A percentile compares a stretch with the other conserved stretches of the same genome.
These are phyloP conservation scores for Leucogyrophana mollusca DNA, from an alignment of 768 basidiomycete species.

Conservation along the genomic window DNA sequence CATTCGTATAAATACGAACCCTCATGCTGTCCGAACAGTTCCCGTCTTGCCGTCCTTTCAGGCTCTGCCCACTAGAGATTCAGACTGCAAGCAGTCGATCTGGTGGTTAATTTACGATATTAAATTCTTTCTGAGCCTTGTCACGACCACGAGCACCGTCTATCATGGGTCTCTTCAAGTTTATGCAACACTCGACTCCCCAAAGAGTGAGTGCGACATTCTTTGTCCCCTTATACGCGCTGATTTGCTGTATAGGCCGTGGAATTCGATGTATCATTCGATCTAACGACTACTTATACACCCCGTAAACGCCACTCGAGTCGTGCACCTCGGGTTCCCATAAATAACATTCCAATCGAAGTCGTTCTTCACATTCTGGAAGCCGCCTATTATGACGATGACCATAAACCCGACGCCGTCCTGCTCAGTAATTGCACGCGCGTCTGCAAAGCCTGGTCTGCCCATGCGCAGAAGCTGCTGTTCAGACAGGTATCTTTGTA, in stretches of 20 bases:
- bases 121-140: constrained; percentile 11
- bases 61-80: too few relatives aligned
- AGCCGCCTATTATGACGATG: constrained; percentile 42
- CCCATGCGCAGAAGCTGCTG: constrained; percentile 61
- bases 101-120: constrained; percentile 3
- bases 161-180: constrained; percentile 23
- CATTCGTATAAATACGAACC: constrained; percentile 24
- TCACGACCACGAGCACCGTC: constrained; percentile 18
- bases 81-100: too few relatives aligned
- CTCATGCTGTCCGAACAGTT: not conserved
- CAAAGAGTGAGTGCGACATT: constrained; percentile 20
- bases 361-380: constrained; percentile 64
- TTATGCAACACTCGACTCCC: constrained; percentile 18
- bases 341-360: constrained; percentile 55
- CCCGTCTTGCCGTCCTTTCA: too few relatives aligned
- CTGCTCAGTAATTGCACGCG: constrained; percentile 57
- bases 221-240: not conserved
- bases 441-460: constrained; percentile 67
- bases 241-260: constrained; percentile 23
- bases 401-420: constrained; percentile 32
- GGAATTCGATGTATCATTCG: constrained; percentile 38
- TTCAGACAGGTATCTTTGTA: constrained; percentile 57
- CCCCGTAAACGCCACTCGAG: constrained; percentile 16
- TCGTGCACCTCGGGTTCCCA: constrained; percentile 19
- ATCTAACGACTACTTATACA: constrained; percentile 30